Evolutionary conservation across 768 basidiomycete species (phyloP).

Genomic region (Solioccasus polychromus): DNA sequence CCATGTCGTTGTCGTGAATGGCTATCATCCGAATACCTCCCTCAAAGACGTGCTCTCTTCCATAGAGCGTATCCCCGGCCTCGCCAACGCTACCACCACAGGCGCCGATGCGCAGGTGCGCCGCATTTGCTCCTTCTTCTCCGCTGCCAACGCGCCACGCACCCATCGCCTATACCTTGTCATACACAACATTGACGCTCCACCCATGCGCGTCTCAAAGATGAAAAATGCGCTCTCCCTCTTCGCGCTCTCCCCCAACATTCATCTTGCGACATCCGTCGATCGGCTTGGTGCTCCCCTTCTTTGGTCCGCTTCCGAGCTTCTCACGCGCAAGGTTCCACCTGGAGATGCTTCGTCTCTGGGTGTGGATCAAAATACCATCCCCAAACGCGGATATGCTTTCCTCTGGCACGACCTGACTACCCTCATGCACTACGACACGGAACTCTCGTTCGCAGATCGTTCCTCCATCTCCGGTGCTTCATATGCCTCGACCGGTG

Average conservation of each 20-base stretch:
- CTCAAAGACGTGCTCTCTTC: conserved; percentile 67
- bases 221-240: conserved; percentile 65
- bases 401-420: conserved; percentile 93
- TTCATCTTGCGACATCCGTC: conserved; percentile 81
- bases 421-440: conserved; percentile 78
- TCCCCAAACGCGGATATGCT: conserved; percentile 49
- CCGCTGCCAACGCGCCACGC: conserved; percentile 31
- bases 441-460: conserved; percentile 68
- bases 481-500: conserved; percentile 33
- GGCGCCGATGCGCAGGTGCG: conserved; percentile 60
- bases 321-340: conserved; percentile 47
- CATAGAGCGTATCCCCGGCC: conserved; percentile 43
- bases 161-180: conserved; percentile 64
- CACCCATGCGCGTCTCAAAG: conserved; percentile 61
- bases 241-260: conserved; percentile 67
- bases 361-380: neutral
- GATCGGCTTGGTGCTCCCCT: conserved; percentile 85
- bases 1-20: conserved; percentile 76
- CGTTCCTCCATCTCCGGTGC: conserved; percentile 59
- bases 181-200: conserved; percentile 86
- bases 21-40: conserved; percentile 64
- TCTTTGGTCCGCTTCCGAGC: conserved; percentile 76
- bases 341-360: conserved; percentile 1
- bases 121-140: conserved; percentile 64
- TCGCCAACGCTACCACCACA: conserved; percentile 8